phyloP scores from a whole-genome alignment of 495 filamentous ascomycete genomes.

The Aspergillus kassunensis region DNA sequence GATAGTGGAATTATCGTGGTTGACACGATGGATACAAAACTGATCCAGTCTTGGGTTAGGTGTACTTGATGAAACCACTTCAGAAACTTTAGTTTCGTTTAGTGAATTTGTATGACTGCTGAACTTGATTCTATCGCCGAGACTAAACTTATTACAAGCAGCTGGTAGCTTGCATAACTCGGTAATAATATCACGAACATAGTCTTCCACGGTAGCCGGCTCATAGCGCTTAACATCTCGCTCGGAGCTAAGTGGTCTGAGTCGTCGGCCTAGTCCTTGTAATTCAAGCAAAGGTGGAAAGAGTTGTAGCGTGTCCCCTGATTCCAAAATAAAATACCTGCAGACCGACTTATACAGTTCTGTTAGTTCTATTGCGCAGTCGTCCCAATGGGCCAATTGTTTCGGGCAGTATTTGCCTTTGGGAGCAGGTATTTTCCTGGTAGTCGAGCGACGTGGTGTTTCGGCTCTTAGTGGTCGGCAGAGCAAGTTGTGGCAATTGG shows the following conservation, averaged over 20 bases:
- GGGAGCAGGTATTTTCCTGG: slow-evolving; percentile 24
- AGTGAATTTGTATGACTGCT: slow-evolving; percentile 30
- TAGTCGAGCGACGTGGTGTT: slow-evolving; percentile 28
- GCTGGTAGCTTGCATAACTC: slow-evolving; percentile 26
- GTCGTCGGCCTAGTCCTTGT: slow-evolving; percentile 10
- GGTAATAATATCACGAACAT: slow-evolving; percentile 28
- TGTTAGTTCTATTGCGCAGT: slow-evolving; percentile 25
- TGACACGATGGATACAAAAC: slow-evolving; percentile 24
- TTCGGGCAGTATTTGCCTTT: slow-evolving; percentile 29
- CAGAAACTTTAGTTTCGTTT: not conserved
- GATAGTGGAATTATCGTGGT: slow-evolving; percentile 19
- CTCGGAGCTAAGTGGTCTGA: slow-evolving; percentile 10
- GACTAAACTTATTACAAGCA: slow-evolving; percentile 22
- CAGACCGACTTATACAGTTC: slow-evolving; percentile 24
- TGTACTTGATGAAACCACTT: not conserved
- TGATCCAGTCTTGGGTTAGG: slow-evolving; percentile 13
- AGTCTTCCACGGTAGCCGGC: slow-evolving; percentile 26
- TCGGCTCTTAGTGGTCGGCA: slow-evolving; percentile 21
- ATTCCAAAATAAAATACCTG: slow-evolving; percentile 20
- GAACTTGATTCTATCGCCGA: slow-evolving; percentile 18
- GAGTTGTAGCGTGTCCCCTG: slow-evolving; percentile 13
- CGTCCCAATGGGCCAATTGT: slow-evolving; percentile 23
- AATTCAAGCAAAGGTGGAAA: slow-evolving; percentile 20
- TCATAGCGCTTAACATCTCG: slow-evolving; percentile 29
- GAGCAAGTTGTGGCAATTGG: slow-evolving; percentile 29